Conservation (phyloP, 345 rosid species). For the Eucalyptus erythrocorys region DNA sequence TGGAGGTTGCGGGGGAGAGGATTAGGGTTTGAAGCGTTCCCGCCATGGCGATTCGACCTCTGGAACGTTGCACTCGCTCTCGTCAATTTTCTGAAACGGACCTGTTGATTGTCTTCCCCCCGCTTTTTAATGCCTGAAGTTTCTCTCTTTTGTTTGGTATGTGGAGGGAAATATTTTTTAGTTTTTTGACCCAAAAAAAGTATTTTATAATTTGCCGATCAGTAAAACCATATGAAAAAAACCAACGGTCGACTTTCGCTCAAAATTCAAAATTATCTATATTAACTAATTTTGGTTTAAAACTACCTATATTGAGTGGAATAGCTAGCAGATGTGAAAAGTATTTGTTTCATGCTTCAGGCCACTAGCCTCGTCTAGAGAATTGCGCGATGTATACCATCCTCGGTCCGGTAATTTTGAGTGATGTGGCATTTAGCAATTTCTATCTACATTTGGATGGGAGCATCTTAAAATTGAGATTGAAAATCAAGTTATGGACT, state of each 20-base stretch:
- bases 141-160: too few relatives aligned
- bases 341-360: too few relatives aligned
- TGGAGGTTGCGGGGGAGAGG: background rate
- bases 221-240: background rate
- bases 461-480: background rate
- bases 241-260: too few relatives aligned
- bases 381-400: background rate
- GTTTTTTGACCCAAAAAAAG: background rate
- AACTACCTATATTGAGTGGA: background rate
- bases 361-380: background rate
- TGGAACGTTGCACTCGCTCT: background rate
- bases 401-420: too few relatives aligned
- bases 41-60: constrained; percentile 18
- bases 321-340: too few relatives aligned
- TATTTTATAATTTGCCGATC: too few relatives aligned
- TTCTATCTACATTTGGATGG: background rate
- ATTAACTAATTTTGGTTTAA: background rate
- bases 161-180: background rate
- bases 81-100: too few relatives aligned
- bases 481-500: background rate
- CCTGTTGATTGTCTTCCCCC: too few relatives aligned
- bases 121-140: too few relatives aligned
- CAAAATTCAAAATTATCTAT: background rate
- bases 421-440: too few relatives aligned
- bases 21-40: constrained; percentile 25